phyloP scores from a whole-genome alignment of 371 early-diverging fungal species.

The Mucor mucedo region DNA sequence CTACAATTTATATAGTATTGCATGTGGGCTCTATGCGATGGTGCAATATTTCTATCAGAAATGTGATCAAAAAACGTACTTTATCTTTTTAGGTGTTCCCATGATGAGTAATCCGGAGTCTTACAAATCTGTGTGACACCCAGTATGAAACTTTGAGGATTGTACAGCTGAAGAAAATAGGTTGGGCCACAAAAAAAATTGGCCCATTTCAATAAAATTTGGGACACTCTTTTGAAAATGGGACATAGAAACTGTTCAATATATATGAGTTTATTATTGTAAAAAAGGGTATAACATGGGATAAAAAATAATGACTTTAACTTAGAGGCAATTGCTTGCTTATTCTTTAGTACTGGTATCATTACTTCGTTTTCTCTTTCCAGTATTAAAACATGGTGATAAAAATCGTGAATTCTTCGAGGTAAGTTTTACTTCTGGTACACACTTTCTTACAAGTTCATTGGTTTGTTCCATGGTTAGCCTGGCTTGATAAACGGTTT shows the following conservation, averaged over 20 bases:
- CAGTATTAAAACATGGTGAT: constrained; percentile 19
- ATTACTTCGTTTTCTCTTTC: constrained; percentile 18
- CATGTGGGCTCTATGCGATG: too few relatives aligned
- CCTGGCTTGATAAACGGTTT: constrained; percentile 14
- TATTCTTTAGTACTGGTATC: too few relatives aligned
- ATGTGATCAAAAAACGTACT: too few relatives aligned
- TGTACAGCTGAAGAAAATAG: too few relatives aligned
- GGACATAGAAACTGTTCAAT: constrained; percentile 17
- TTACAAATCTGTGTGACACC: background rate
- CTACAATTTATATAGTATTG: too few relatives aligned
- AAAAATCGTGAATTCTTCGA: constrained; percentile 16
- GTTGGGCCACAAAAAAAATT: too few relatives aligned
- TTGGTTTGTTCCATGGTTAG: constrained; percentile 20
- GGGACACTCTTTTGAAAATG: too few relatives aligned
- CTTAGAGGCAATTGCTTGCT: constrained; percentile 14
- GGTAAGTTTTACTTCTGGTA: constrained; percentile 12
- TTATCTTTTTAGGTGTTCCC: too few relatives aligned
- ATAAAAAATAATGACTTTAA: constrained; percentile 19
- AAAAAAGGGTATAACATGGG: constrained; percentile 19
- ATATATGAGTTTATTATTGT: constrained; percentile 10
- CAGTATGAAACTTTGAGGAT: background rate
- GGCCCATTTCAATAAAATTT: too few relatives aligned
- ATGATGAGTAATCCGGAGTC: too few relatives aligned
- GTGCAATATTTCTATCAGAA: too few relatives aligned
- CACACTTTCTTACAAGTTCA: constrained; percentile 8